Conservation (phyloP, 805 yeast species). For the Kluyveromyces starmeri region DNA sequence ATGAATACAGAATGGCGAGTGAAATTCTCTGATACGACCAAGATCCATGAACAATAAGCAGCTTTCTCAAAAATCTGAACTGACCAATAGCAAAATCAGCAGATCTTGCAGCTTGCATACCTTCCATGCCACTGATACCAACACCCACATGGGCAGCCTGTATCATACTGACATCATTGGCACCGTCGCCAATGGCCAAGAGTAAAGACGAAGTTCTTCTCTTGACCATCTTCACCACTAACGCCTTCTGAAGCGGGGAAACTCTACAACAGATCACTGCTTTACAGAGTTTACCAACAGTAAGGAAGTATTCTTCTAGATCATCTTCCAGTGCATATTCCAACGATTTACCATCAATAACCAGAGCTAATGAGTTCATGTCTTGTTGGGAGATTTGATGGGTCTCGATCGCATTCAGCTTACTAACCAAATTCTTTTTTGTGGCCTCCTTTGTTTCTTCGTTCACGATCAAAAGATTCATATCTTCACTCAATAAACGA, state of each 20-base stretch:
- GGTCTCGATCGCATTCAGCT: conserved; percentile 62
- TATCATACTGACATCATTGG: conserved; percentile 97
- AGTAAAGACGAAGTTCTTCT: conserved; percentile 62
- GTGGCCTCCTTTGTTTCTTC: conserved; percentile 81
- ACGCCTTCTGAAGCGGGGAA: conserved; percentile 92
- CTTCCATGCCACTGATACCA: conserved; percentile 98
- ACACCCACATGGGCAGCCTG: conserved; percentile 99
- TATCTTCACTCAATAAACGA: conserved; percentile 85
- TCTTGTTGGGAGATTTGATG: conserved; percentile 62
- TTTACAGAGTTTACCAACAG: conserved; percentile 77
- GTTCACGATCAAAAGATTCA: conserved; percentile 84
- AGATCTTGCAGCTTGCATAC: conserved; percentile 98
- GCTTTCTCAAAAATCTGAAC: conserved; percentile 73
- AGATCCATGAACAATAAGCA: conserved; percentile 87
- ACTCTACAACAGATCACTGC: conserved; percentile 98
- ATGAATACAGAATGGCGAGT: conserved; percentile 85
- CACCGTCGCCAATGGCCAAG: conserved; percentile 97
- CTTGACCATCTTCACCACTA: conserved; percentile 91
- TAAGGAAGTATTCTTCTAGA: conserved; percentile 67
- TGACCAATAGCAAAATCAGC: conserved; percentile 98
- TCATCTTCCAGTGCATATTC: conserved; percentile 77
- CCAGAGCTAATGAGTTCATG: conserved; percentile 70
- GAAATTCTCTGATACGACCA: conserved; percentile 97
- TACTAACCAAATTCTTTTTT: conserved; percentile 57
- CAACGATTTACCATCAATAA: conserved; percentile 90